Evolutionary conservation across 2,329 filamentous ascomycete genomes (phyloP), one percentile per base, ranked within the genome.

Genomic region (Aschersonia sp.): DNA sequence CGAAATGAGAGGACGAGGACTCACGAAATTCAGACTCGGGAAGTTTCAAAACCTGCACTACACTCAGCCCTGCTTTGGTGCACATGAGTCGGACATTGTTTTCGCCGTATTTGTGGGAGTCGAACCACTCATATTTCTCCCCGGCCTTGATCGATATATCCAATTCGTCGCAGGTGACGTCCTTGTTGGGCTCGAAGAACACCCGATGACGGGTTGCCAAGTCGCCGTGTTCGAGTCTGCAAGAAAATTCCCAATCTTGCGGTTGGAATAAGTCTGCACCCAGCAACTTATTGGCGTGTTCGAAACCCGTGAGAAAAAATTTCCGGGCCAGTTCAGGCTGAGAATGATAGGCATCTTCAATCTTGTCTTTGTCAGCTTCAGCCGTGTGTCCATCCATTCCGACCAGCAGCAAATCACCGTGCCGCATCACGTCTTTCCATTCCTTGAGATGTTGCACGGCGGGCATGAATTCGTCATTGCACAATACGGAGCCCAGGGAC

Each of bases 101-200:
- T 52, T 65, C 61, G 44, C 57, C 56, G 44, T 68, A 67, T 53
- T 68, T 68, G 55, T 68, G 66, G 33, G 66, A 65, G 52, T 68
- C 66, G 50, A 68, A 68, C 66, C 66, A 68, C 50, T 68, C 66
- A 12, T 68, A 56, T 49, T 67, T 63, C 42, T 64, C 57, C 11
- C 61, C 65, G 22, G 55, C 46, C 41, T 51, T 47, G 40, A 68
- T 61, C 9, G 50, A 50, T 12, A 55, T 55, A 2, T 50, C 53
- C 31, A 59, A 51, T 12, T 50, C 55, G 7, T 50, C 46, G 12
- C 65, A 53, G 5, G 49, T 47, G 33, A 68, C 54, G 29, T 65
- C 59, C 12, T 53, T 56, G 31, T 61, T 64, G 30, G 66, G 64
- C 12, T 57, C 56, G 48, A 68, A 61, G 51, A 59, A 68, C 52